A percentile compares a stretch with the other conserved stretches of the same genome.
Conservation (phyloP, 129 eudicot species). For the Sambucus nigra region DNA sequence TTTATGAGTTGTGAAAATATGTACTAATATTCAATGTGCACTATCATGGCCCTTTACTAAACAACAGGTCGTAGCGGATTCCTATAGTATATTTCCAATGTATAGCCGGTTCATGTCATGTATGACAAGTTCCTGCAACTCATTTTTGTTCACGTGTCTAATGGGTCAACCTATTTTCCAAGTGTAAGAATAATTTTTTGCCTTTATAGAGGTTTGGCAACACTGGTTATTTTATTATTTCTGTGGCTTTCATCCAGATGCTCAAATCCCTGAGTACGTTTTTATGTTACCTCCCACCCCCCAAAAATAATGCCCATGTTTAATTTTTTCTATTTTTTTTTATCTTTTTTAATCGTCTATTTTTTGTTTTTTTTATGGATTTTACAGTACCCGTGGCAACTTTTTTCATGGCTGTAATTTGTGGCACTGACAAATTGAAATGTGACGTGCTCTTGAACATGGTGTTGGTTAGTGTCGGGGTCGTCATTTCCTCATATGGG, state of each 20-base stretch:
- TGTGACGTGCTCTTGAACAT: slow-evolving; percentile 58
- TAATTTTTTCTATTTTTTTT: not conserved
- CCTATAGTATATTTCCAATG: no score
- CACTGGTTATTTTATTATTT: slow-evolving; percentile 62
- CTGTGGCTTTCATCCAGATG: slow-evolving; percentile 83
- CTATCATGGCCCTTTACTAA: no score
- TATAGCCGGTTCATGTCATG: no score
- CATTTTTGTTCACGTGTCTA: no score
- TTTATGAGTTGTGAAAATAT: no score
- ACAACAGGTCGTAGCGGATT: no score
- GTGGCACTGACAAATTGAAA: slow-evolving; percentile 68
- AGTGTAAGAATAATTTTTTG: not conserved
- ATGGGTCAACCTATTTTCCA: no score
- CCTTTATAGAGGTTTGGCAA: slow-evolving; percentile 58
- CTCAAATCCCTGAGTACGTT: slow-evolving; percentile 66
- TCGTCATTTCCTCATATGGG: slow-evolving; percentile 66
- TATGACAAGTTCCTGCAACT: no score
- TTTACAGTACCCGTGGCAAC: slow-evolving; percentile 77
- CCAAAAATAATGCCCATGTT: no score
- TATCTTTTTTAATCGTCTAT: slow-evolving; percentile 12
- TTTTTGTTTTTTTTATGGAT: slow-evolving; percentile 1
- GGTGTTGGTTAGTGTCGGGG: slow-evolving; percentile 69
- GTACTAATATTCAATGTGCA: no score
- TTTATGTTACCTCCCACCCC: no score
- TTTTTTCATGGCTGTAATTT: slow-evolving; percentile 59